A percentile compares a stretch with the other conserved stretches of the same genome.
phyloP scores from a whole-genome alignment of 163 green algal species.

The Prototheca wickerhamii region DNA sequence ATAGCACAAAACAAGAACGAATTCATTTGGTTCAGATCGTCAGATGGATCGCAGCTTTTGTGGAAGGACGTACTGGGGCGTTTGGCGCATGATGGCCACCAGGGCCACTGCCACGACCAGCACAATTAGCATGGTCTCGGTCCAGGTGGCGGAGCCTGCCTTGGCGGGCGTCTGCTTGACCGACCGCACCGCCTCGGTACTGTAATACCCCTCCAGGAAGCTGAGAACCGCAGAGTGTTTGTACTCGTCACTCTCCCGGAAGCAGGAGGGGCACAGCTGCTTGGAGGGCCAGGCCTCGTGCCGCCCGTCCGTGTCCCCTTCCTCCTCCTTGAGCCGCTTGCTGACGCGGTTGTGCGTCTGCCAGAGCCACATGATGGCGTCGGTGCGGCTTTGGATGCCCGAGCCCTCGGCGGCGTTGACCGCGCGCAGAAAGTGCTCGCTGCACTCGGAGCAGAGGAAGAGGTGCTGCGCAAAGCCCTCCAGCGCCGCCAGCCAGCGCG shows the following conservation, averaged over 20 bases:
- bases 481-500: constrained; percentile 28
- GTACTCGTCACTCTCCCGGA: no score
- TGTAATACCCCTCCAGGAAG: neutral
- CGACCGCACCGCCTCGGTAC: neutral
- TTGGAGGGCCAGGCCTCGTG: neutral
- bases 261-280: neutral
- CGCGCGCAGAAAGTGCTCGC: constrained; percentile 57
- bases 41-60: no score
- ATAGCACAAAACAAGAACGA: no score
- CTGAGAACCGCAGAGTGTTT: no score
- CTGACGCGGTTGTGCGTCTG: constrained; percentile 52
- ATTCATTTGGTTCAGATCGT: no score
- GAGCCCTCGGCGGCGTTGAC: constrained; percentile 27
- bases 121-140: neutral
- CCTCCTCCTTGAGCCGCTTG: neutral
- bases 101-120: neutral
- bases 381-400: constrained; percentile 28
- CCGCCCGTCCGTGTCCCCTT: neutral
- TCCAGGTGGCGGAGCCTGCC: neutral
- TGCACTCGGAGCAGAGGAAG: constrained; percentile 67
- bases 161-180: neutral
- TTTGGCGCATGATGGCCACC: neutral
- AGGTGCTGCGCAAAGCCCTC: constrained; percentile 59
- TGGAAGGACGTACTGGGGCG: neutral
- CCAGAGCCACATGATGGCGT: constrained; percentile 69